Conservation (phyloP, 441 rosid genomes). For the Aquilaria agallochum region DNA sequence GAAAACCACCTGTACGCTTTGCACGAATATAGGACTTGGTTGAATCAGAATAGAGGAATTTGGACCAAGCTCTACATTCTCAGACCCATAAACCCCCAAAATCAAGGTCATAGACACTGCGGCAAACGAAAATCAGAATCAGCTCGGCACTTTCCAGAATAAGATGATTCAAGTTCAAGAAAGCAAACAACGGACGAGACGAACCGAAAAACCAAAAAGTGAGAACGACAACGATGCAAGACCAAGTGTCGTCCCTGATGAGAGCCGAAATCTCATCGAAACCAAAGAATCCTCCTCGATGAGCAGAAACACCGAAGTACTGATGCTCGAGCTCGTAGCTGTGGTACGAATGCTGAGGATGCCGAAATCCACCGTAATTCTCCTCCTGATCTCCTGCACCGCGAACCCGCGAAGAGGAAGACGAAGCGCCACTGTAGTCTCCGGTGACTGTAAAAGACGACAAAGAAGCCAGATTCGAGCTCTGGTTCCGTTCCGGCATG, state of each 20-base stretch:
- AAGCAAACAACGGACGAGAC: constrained; percentile 12
- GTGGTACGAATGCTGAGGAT: constrained; percentile 13
- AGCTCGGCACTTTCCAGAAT: not conserved
- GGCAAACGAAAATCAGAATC: constrained; percentile 4
- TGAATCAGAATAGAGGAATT: constrained; percentile 43
- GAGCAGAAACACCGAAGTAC: constrained; percentile 20
- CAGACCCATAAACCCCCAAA: constrained; percentile 50
- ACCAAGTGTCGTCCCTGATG: constrained; percentile 64
- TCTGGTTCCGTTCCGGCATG: constrained; percentile 40
- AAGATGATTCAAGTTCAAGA: not conserved
- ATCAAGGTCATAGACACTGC: constrained; percentile 66
- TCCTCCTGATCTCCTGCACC: constrained; percentile 33
- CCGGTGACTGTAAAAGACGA: constrained; percentile 14
- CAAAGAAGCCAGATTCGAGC: constrained; percentile 23
- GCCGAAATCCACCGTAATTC: constrained; percentile 5
- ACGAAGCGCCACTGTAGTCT: constrained; percentile 17
- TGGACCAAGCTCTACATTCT: constrained; percentile 46
- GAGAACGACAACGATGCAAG: constrained; percentile 63
- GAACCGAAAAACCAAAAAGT: constrained; percentile 62
- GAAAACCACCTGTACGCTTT: constrained; percentile 49
- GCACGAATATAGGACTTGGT: constrained; percentile 60
- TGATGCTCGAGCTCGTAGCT: constrained; percentile 38
- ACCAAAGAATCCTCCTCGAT: constrained; percentile 34
- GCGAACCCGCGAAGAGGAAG: constrained; percentile 29
- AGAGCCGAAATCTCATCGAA: constrained; percentile 22